phyloP scores from a whole-genome alignment of 2,329 filamentous ascomycete species.

The Alternaria panax region DNA sequence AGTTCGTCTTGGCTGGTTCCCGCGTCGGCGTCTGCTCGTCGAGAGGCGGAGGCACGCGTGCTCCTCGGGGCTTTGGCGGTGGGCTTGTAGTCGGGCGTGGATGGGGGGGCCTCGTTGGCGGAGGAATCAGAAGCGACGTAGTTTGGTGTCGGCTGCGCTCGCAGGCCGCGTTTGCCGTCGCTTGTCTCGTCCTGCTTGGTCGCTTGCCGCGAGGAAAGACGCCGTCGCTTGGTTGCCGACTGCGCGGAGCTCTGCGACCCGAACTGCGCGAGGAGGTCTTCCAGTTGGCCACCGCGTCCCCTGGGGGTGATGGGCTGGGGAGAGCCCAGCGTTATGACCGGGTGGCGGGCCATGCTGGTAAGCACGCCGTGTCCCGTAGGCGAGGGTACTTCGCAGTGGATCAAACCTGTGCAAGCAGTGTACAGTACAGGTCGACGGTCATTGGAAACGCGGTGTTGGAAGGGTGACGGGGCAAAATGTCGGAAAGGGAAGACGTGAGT shows the following conservation, averaged over 20 bases:
- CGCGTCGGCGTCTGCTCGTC: constrained; percentile 1
- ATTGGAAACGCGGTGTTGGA: not conserved
- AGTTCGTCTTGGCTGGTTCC: constrained; percentile 38
- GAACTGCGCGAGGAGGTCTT: constrained; percentile 42
- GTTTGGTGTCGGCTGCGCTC: constrained; percentile 6
- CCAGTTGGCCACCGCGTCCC: constrained; percentile 31
- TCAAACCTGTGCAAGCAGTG: not conserved
- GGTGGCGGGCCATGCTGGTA: constrained; percentile 29
- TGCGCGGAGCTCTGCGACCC: constrained; percentile 38
- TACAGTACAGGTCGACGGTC: constrained; percentile 1
- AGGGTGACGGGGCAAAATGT: too few species aligned
- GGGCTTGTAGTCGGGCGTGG: not conserved
- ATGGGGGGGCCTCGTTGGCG: not conserved
- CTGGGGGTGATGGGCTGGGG: constrained; percentile 34
- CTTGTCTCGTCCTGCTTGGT: not conserved
- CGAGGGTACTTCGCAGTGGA: not conserved
- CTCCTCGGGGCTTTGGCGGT: not conserved
- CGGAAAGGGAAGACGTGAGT: not conserved
- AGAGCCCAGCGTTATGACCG: constrained; percentile 21
- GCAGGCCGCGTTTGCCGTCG: constrained; percentile 22
- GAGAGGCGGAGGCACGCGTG: constrained; percentile 1
- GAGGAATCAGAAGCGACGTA: constrained; percentile 15
- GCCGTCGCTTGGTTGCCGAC: constrained; percentile 42
- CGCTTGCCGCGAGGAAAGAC: constrained; percentile 18
- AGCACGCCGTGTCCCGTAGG: not conserved